Conservation (phyloP, 768 basidiomycete species). For the Dacryopinax primogenitus region DNA sequence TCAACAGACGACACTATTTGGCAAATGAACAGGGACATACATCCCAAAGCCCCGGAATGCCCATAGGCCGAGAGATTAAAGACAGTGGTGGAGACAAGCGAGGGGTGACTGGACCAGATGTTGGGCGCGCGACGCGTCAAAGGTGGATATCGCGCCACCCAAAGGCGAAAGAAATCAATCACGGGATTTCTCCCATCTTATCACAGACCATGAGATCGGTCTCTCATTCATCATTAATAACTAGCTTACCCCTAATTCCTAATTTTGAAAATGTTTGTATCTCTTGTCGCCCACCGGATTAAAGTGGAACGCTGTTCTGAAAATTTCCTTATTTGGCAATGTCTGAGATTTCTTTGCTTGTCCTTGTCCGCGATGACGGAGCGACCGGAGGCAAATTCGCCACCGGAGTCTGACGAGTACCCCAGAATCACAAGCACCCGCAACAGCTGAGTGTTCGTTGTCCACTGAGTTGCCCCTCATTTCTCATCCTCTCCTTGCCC, state of each 20-base stretch:
- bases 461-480: conserved; percentile 2
- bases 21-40: conserved; percentile 20
- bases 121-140: neutral
- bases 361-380: neutral
- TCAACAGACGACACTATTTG: neutral
- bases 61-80: conserved; percentile 22
- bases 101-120: neutral
- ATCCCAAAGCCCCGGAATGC: conserved; percentile 31
- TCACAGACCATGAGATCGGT: neutral
- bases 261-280: neutral
- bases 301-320: no score
- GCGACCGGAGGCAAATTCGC: neutral
- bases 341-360: neutral
- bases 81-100: neutral
- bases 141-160: neutral
- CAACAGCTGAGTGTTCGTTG: neutral
- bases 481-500: neutral
- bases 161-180: conserved; percentile 3
- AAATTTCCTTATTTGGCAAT: no score
- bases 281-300: no score
- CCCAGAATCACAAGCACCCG: conserved; percentile 8
- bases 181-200: neutral
- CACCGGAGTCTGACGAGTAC: neutral
- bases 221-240: conserved; percentile 4
- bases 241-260: neutral